phyloP scores from a whole-genome alignment of 768 basidiomycete genomes.

The Clitopilus passeckerianus region DNA sequence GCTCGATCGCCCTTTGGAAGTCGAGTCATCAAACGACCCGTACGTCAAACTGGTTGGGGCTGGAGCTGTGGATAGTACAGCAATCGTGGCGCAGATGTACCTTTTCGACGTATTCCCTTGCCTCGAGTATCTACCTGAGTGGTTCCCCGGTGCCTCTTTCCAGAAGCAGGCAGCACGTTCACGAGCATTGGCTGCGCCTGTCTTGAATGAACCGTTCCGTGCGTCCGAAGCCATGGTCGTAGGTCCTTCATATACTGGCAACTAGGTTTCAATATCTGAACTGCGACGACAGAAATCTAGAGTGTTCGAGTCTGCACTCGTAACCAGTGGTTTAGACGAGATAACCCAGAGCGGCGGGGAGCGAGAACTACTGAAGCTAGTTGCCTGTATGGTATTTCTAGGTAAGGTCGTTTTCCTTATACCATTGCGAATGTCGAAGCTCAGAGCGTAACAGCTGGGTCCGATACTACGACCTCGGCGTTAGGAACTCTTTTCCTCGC shows the following conservation, averaged over 20 bases:
- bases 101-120: background rate
- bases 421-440: conserved; percentile 30
- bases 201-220: conserved; percentile 27
- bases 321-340: conserved; percentile 9
- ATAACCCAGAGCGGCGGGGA: background rate
- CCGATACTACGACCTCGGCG: conserved; percentile 20
- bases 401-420: conserved; percentile 7
- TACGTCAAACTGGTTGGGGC: background rate
- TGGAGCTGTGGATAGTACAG: background rate
- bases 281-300: conserved; percentile 8
- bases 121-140: conserved; percentile 22
- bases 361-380: conserved; percentile 6
- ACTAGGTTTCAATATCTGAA: too few relatives aligned
- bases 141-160: conserved; percentile 34
- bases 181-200: conserved; percentile 17
- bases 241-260: conserved; percentile 2
- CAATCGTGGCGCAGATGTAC: background rate
- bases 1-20: background rate
- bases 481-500: conserved; percentile 30
- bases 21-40: background rate
- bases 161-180: conserved; percentile 25
- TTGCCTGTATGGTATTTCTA: conserved; percentile 12
- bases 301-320: conserved; percentile 9
- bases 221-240: conserved; percentile 22
- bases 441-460: background rate